Base-by-base conservation (phyloP, 139 green algal genomes). In the Monoraphidium neglectum region DNA sequence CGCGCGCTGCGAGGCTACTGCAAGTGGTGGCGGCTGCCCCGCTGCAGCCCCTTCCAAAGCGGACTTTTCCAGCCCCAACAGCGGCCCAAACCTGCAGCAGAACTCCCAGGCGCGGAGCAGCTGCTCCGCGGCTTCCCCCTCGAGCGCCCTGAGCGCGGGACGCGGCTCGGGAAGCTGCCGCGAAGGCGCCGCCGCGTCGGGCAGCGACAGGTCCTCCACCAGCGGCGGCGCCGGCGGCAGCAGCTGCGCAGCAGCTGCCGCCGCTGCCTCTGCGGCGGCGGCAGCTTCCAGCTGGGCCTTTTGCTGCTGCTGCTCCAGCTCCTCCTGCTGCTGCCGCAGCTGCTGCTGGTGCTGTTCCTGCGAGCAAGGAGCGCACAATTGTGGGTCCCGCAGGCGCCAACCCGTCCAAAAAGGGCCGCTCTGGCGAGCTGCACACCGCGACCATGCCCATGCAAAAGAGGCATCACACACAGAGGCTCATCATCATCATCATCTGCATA, bases 91-190 rank as follows among this genome's bases (percentile, higher is more conserved):
- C 35, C 82, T 73, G 57, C 75, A 78, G 49, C 74, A 36, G 69
- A 94, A 90, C 64, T 90, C 80, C 84, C 87, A 91, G 1, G 73
- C 47, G 51, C 89, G 32, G 38, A 86, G 56, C 72, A 87, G 68
- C 74, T 68, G 74, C 49, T 77, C 46, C 4, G 77, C 40, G 59
- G 77, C 61, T 1, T 70, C 40, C 8, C 38, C 59, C 8, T 16
- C 18, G 13, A 83, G 72, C 49, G 46, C 2, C 35, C 24, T 65
- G 33, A 76, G 59, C 63, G 54, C 59, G 33, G 15, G 30, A 57
- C 24, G 30, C 57, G 47, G 53, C 63, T 21, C 32, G 56, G 47
- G 56, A 23, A 37, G 62, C 54, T 47, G 2, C 5, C 23, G 49
- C 23, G 54, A 53, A 40, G 46, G 51, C 33, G 15, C 54, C 21